A percentile compares a stretch with the other conserved stretches of the same genome.
phyloP scores from a whole-genome alignment of 192 early-diverging fungal genomes.

The Gryganskiella cystojenkinii region DNA sequence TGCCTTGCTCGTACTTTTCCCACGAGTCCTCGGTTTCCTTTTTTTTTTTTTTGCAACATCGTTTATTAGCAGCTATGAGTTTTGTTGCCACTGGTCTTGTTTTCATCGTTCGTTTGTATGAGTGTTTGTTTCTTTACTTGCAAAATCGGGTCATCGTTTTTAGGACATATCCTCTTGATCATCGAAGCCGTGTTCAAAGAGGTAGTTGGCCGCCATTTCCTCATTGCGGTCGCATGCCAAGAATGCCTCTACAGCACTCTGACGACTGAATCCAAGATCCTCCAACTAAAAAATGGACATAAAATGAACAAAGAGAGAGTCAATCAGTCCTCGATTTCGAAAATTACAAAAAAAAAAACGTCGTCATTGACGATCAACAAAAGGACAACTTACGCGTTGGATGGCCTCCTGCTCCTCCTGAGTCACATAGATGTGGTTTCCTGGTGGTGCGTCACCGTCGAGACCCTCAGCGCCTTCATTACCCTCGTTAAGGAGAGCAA shows the following conservation, averaged over 20 bases:
- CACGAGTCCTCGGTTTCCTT: too few species aligned
- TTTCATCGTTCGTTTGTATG: not conserved
- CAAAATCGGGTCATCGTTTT: not conserved
- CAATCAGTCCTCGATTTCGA: constrained; percentile 5
- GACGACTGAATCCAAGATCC: constrained; percentile 88
- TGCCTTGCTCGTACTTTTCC: too few species aligned
- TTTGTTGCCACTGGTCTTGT: not conserved
- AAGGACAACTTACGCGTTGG: constrained; percentile 69
- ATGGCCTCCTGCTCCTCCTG: constrained; percentile 93
- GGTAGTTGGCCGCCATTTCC: constrained; percentile 94
- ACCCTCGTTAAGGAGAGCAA: constrained; percentile 77
- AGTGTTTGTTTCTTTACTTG: not conserved
- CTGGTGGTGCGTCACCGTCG: constrained; percentile 53
- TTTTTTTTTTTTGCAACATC: too few species aligned
- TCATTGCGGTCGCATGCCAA: constrained; percentile 99
- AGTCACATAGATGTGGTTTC: constrained; percentile 83
- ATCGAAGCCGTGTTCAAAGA: constrained; percentile 85
- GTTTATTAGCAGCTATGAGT: not conserved
- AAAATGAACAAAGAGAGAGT: constrained; percentile 9
- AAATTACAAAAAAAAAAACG: not conserved
- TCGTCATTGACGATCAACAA: not conserved
- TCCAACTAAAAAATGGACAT: constrained; percentile 70
- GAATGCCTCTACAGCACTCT: constrained; percentile 89
- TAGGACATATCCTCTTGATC: constrained; percentile 52
- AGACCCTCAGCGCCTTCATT: constrained; percentile 70